Base-by-base conservation (phyloP, 2,329 filamentous ascomycete genomes). In the Fusarium sp. region DNA sequence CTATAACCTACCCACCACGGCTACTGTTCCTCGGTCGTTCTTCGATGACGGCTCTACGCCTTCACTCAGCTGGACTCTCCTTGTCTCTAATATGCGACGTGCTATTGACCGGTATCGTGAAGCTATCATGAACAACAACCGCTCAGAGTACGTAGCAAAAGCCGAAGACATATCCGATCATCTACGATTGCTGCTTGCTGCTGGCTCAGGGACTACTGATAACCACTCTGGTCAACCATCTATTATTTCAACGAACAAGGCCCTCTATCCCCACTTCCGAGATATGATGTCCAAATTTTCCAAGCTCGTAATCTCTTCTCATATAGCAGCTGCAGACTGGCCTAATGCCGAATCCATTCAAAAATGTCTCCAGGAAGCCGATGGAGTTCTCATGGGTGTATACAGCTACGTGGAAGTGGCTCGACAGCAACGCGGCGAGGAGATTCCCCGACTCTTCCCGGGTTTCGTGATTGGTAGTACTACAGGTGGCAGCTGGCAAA, bases 211-310 rank as follows among this genome's bases (percentile, higher is more conserved):
- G 55, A 99, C 96, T 3, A 99, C 96, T 1, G 96, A 99, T 80
- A 99, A 99, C 76, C 96, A 99, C 78, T 98, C 96, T 20, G 96
- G 96, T 40, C 97, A 98, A 72, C 96, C 96, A 6, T 98, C 96
- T n/a, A 97, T 99, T 74, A 99, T 99, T 62, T 97, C 94, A 9
- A 96, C 93, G 7, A 99, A 99, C 83, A 98, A 98, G 78, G 92
- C 94, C 0, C 83, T 99, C 17, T 98, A 98, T 76, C 96, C 96
- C 23, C 94, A 98, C 79, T 99, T 99, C 80, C 87, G 96, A 53
- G 96, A 98, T 76, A 98, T 98, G 90, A 99, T 99, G 96, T 98
- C 96, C 42, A 94, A 97, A 73, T 99, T 99, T 78, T 98, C 96
- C n/a, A 99, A 99, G 78, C 85, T 99, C 11, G 96, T 99, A 42